phyloP scores from a whole-genome alignment of 129 eudicot species.

The Tanacetum coccineum region DNA sequence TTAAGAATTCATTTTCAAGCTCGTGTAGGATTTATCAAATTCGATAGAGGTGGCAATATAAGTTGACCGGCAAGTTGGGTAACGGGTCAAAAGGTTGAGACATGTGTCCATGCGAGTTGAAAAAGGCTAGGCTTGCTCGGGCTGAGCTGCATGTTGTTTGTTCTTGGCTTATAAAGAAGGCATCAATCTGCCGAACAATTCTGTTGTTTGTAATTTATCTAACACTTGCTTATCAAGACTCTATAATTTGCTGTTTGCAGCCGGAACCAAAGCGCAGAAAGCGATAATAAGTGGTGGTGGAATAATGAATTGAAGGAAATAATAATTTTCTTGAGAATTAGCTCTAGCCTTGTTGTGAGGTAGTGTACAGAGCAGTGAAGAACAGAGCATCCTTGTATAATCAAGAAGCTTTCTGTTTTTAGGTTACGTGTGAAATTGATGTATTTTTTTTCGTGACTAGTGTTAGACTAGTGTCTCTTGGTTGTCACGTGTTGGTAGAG shows the following conservation, averaged over 20 bases:
- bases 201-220: neutral
- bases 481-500: conserved; percentile 10
- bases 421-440: conserved; percentile 21
- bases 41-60: neutral
- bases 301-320: conserved; percentile 18
- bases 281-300: conserved; percentile 11
- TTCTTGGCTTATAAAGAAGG: too few relatives aligned
- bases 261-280: conserved; percentile 28
- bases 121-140: too few relatives aligned
- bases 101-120: too few relatives aligned
- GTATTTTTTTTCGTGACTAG: conserved; percentile 7
- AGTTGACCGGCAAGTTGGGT: neutral
- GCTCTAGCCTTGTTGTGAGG: conserved; percentile 21
- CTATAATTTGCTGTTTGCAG: conserved; percentile 19
- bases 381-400: conserved; percentile 22
- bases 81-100: neutral
- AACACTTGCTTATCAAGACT: neutral
- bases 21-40: neutral
- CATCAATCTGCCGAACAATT: neutral
- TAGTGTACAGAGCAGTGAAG: conserved; percentile 22
- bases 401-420: conserved; percentile 20
- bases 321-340: conserved; percentile 20
- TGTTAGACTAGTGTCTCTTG: conserved; percentile 22
- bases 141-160: too few relatives aligned
- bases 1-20: neutral